These are phyloP conservation scores for Verticillium longisporum DNA, from an alignment of 2,329 filamentous ascomycete species.

Conservation along the genomic window DNA sequence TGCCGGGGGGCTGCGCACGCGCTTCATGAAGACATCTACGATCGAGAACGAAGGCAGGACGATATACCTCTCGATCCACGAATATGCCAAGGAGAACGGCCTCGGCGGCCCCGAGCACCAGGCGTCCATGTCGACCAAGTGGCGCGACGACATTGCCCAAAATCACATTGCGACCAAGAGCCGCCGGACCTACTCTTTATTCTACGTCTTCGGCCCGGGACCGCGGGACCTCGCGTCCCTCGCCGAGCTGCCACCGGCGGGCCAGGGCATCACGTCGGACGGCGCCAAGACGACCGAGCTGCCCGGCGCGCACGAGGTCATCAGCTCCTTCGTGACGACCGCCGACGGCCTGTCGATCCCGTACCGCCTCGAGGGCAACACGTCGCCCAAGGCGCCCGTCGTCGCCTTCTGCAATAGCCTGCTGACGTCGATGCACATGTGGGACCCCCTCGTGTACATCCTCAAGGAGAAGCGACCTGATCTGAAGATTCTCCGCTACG, in stretches of 20 bases:
- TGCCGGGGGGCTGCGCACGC: slow-evolving; percentile 70
- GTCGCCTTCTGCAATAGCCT: slow-evolving; percentile 77
- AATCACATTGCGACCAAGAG: slow-evolving; percentile 51
- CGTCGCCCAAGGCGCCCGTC: slow-evolving; percentile 59
- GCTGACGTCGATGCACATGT: slow-evolving; percentile 71
- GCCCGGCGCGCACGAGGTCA: slow-evolving; percentile 39
- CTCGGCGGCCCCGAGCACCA: slow-evolving; percentile 58
- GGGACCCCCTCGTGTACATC: slow-evolving; percentile 65
- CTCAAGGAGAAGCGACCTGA: slow-evolving; percentile 53
- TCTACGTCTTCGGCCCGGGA: slow-evolving; percentile 73
- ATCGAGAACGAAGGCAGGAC: slow-evolving; percentile 48
- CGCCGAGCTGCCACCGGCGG: slow-evolving; percentile 36
- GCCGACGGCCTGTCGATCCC: slow-evolving; percentile 61
- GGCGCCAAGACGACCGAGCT: slow-evolving; percentile 40
- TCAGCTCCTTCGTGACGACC: slow-evolving; percentile 63
- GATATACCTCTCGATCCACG: slow-evolving; percentile 60
- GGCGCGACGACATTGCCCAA: slow-evolving; percentile 51
- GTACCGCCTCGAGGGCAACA: slow-evolving; percentile 69
- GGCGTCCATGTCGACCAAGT: slow-evolving; percentile 55
- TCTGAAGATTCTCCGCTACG: slow-evolving; percentile 71
- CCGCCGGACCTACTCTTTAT: slow-evolving; percentile 60
- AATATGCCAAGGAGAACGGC: slow-evolving; percentile 62
- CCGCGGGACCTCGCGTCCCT: slow-evolving; percentile 61
- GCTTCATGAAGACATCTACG: slow-evolving; percentile 61
- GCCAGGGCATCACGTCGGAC: slow-evolving; percentile 8